Evolutionary conservation across 768 basidiomycete species (phyloP).

Genomic region (Auriscalpium orientale): DNA sequence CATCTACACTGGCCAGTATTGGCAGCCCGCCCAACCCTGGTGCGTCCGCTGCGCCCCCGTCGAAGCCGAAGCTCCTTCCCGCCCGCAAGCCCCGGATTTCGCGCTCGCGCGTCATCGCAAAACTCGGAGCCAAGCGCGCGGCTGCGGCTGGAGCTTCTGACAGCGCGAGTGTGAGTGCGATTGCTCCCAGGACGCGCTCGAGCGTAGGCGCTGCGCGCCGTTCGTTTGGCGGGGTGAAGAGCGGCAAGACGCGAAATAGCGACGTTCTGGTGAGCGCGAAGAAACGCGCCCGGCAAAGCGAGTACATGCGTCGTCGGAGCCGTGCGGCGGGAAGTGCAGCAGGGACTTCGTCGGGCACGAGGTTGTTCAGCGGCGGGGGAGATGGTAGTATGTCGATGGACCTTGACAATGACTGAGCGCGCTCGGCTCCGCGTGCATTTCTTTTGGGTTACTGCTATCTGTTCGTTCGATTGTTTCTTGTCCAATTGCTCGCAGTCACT

Average conservation of each 20-base stretch:
- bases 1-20: constrained; percentile 15
- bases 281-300: constrained; percentile 70
- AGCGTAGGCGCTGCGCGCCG: constrained; percentile 33
- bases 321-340: constrained; percentile 19
- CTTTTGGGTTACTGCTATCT: background rate
- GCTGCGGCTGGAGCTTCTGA: constrained; percentile 26
- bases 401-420: constrained; percentile 3
- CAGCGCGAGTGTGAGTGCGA: constrained; percentile 2
- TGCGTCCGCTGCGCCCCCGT: constrained; percentile 14
- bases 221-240: constrained; percentile 26
- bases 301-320: constrained; percentile 56
- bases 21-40: background rate
- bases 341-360: background rate
- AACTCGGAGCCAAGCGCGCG: constrained; percentile 64
- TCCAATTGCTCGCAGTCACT: background rate
- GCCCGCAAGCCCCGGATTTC: constrained; percentile 72
- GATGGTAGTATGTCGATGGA: constrained; percentile 14
- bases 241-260: constrained; percentile 18
- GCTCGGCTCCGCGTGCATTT: background rate
- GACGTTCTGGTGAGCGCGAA: constrained; percentile 55
- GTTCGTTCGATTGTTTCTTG: background rate
- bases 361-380: background rate
- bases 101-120: constrained; percentile 72
- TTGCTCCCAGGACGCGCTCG: constrained; percentile 34
- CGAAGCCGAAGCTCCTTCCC: constrained; percentile 25